Base-by-base conservation (phyloP, 208 protist genomes). In the Wallacemonas sp. region DNA sequence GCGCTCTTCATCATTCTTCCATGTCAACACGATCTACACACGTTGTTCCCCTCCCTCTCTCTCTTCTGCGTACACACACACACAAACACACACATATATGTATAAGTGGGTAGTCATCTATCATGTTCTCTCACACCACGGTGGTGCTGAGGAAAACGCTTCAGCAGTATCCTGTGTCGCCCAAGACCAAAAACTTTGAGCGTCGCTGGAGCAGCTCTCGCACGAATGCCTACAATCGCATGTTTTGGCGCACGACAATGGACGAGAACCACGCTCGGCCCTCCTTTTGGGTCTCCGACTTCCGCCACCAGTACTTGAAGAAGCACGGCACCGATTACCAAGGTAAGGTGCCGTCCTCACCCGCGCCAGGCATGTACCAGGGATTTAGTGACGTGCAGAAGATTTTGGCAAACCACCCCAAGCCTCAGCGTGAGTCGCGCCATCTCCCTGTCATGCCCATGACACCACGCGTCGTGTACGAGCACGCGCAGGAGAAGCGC, bases 231-330 rank as follows among this genome's bases (percentile, higher is more conserved):
- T 94, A 93, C 71, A 78, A 73, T 28, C 81, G 88, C 38, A 82
- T 89, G 80, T 97, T 86, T 66, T 97, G 92, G 90, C 89, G 89
- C 28, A 68, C 78, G 1, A 38, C 84, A 2, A 86, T 95, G 76
- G 84, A 91, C 67, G 85, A 92, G 68, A 81, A 95, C 62, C 77
- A 88, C 59, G 57, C 76, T 8, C 82, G 90, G n/a, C 88, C 87
- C 20, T 94, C 87, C 18, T 95, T 97, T 57, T 97, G 92, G 90
- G 85, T 92, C 16, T 97, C 92, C 31, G 92, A 97, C 73, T 97
- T 97, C 61, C 82, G 86, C 26, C 92, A 97, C 68, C 74, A 82
- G 59, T 91, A 97, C 61, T 74, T 97, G 1, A 80, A 82, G 33
- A 81, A 87, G 61, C 89, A 88, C 63, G 92, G 92, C 49, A 87